These are phyloP conservation scores for Paulownia fortunei DNA, from an alignment of 257 asterid species.

Conservation along the genomic window DNA sequence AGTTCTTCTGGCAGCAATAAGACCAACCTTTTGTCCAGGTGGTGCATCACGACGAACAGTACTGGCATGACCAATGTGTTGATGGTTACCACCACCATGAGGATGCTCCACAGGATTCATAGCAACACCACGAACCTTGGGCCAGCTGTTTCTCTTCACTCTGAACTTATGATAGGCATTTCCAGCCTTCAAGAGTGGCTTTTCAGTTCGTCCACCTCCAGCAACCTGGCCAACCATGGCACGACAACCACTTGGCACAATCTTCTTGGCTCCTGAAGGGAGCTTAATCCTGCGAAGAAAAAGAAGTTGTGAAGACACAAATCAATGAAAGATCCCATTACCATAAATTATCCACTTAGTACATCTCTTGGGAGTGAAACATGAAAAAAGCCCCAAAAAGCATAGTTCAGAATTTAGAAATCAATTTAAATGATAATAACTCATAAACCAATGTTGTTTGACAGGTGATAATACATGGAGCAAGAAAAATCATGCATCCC, in stretches of 20 bases:
- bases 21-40: constrained; percentile 90
- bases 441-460: not conserved
- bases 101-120: constrained; percentile 91
- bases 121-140: constrained; percentile 92
- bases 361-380: not conserved
- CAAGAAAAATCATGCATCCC: not conserved
- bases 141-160: constrained; percentile 83
- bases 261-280: constrained; percentile 84
- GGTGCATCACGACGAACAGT: constrained; percentile 88
- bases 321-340: too few species aligned
- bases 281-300: constrained; percentile 59
- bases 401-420: not conserved
- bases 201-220: constrained; percentile 87
- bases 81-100: constrained; percentile 93
- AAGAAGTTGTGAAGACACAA: not conserved
- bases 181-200: constrained; percentile 78
- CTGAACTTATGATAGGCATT: constrained; percentile 78
- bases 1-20: constrained; percentile 80
- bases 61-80: constrained; percentile 83
- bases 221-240: constrained; percentile 94
- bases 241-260: constrained; percentile 75
- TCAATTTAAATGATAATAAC: not conserved
- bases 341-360: not conserved
- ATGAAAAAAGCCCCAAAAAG: not conserved
- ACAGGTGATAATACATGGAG: not conserved